phyloP scores from a whole-genome alignment of 2,329 filamentous ascomycete genomes.

The Colletotrichum costaricense region DNA sequence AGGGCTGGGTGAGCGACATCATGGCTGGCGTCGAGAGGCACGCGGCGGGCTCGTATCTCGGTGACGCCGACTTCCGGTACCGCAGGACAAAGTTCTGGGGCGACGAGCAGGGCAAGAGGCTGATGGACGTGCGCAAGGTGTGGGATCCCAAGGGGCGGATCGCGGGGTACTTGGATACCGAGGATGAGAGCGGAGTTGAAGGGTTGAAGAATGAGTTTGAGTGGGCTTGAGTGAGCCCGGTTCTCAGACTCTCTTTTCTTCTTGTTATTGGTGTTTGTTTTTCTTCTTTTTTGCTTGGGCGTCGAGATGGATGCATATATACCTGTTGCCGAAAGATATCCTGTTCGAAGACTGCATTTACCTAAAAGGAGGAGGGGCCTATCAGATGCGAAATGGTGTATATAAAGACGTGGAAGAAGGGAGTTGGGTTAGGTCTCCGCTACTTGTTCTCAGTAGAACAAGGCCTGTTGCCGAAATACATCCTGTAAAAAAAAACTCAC shows the following conservation, averaged over 20 bases:
- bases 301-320: background rate
- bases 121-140: conserved; percentile 55
- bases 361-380: background rate
- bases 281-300: too few relatives aligned
- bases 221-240: conserved; percentile 39
- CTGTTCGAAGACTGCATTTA: conserved; percentile 3
- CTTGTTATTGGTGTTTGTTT: too few relatives aligned
- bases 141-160: conserved; percentile 54
- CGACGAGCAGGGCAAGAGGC: conserved; percentile 49
- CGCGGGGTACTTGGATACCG: conserved; percentile 57
- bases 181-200: conserved; percentile 55
- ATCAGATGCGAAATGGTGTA: background rate
- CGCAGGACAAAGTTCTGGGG: conserved; percentile 61
- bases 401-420: background rate
- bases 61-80: conserved; percentile 64
- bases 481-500: background rate
- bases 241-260: too few relatives aligned
- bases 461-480: background rate
- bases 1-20: conserved; percentile 55
- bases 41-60: conserved; percentile 62
- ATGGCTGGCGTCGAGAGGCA: conserved; percentile 53
- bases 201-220: conserved; percentile 56
- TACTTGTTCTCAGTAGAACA: background rate
- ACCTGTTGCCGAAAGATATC: conserved; percentile 18
- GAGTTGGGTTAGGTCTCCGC: too few relatives aligned